Percentiles rank a stretch among this genome's conserved stretches.
These are phyloP conservation scores for Talaromyces islandicus DNA, from an alignment of 2,329 filamentous ascomycete species.

Conservation along the genomic window DNA sequence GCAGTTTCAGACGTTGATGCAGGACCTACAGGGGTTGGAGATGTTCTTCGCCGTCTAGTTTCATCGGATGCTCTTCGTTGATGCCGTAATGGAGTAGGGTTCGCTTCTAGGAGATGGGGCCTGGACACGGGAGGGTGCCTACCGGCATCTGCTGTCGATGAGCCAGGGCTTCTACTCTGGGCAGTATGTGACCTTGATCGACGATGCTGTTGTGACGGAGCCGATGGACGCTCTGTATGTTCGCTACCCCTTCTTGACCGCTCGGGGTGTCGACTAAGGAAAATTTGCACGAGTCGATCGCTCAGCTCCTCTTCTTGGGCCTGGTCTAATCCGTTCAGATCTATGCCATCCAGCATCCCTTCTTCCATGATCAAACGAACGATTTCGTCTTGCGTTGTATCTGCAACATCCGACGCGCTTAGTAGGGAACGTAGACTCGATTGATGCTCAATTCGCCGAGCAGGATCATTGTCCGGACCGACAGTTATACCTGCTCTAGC, in stretches of 20 bases:
- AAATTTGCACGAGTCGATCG: conserved; percentile 83
- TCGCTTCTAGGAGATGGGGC: conserved; percentile 28
- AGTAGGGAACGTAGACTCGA: conserved; percentile 80
- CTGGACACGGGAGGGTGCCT: conserved; percentile 24
- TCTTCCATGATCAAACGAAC: conserved; percentile 83
- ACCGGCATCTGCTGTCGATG: conserved; percentile 14
- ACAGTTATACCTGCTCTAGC: conserved; percentile 17
- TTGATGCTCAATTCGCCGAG: conserved; percentile 75
- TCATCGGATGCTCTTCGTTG: conserved; percentile 32
- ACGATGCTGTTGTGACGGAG: conserved; percentile 24
- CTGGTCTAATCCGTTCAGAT: conserved; percentile 79
- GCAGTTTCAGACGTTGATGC: conserved; percentile 30
- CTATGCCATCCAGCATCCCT: conserved; percentile 78
- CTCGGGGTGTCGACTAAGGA: conserved; percentile 62
- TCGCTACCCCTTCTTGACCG: conserved; percentile 38
- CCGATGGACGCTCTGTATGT: conserved; percentile 20
- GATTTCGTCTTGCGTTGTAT: conserved; percentile 73
- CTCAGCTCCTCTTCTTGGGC: conserved; percentile 84
- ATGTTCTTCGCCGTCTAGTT: conserved; percentile 24
- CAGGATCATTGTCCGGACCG: conserved; percentile 26
- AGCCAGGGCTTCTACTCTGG: conserved; percentile 17
- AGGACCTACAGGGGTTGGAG: conserved; percentile 25
- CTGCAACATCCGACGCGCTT: conserved; percentile 69
- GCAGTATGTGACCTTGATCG: conserved; percentile 27
- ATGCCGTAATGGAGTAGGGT: conserved; percentile 20